Evolutionary conservation across 208 protist genomes (phyloP), one percentile per base, ranked within the genome.

Genomic region (Acanthamoeba sp.): DNA sequence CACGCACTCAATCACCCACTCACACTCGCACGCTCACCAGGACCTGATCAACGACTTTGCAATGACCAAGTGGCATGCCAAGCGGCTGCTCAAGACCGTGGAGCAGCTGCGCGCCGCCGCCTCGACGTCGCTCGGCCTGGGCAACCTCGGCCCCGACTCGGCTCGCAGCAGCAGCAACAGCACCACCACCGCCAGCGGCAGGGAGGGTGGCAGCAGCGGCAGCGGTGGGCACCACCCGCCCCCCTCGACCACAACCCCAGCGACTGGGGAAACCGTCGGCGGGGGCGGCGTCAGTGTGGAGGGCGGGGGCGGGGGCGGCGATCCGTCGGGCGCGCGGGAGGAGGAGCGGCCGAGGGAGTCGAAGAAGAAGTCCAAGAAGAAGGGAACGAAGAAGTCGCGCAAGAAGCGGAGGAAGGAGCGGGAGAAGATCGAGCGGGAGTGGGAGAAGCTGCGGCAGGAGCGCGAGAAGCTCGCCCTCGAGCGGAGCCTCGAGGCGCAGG

Each of bases 21-120:
- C 52, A 59, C 52, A 59, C 20, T 10, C 52, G n/a, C n/a, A n/a
- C n/a, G n/a, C n/a, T n/a, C 52, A 59, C 9, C 64, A 73, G 69
- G 69, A 89, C 52, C 34, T 89, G 80, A 89, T 89, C 10, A 89
- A 38, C 38, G 80, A 89, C 34, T 89, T 89, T 59, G 34, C 27
- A 3, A 89, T 89, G 80, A 89, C 80, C 42, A 89, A 89, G 80
- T 89, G 80, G 80, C 80, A 89, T 59, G 80, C 50, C 52, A 89
- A 89, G 80, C 42, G 80, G 40, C 80, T 89, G 24, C 80, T 89
- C 2, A 50, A 59, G 34, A n/a, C 45, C 5, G 80, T 89, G 9
- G n/a, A 50, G 40, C 20, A 34, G 29, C 18, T 59, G 80, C 34
- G 29, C 7, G 20, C 64, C n/a, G 7, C 64, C n/a, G n/a, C n/a